These are phyloP conservation scores for Massariosphaeria phaeospora DNA, from an alignment of 495 filamentous ascomycete species.

Conservation along the genomic window DNA sequence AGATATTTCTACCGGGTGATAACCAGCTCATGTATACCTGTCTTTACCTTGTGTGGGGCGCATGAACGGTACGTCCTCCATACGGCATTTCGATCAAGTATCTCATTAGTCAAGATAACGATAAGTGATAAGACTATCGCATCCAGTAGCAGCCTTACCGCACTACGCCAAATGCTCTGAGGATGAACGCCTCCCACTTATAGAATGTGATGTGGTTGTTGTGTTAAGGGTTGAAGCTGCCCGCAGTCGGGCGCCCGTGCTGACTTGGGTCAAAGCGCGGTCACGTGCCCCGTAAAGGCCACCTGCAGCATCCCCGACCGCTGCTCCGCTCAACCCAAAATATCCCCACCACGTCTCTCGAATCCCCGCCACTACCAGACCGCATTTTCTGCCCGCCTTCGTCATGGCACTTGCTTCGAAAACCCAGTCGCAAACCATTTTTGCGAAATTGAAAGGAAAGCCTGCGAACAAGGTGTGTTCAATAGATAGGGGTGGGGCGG, in stretches of 20 bases:
- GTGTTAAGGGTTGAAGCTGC: too few species aligned
- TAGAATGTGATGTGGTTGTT: too few species aligned
- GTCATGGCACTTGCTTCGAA: slow-evolving; percentile 83
- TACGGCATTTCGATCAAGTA: too few species aligned
- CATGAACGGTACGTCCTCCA: too few species aligned
- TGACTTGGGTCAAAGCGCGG: too few species aligned
- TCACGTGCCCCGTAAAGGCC: neutral
- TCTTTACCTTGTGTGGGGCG: neutral
- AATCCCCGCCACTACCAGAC: neutral
- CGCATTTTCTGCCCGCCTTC: neutral
- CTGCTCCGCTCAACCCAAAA: too few species aligned
- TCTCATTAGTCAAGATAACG: too few species aligned
- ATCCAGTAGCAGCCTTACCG: too few species aligned
- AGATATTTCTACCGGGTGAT: neutral
- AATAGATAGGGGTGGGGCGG: neutral
- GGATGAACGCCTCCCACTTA: too few species aligned
- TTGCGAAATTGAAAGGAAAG: slow-evolving; percentile 93
- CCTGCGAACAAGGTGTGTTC: slow-evolving; percentile 81
- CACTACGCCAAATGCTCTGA: too few species aligned
- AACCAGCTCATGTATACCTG: neutral
- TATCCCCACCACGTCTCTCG: slow-evolving; percentile 18
- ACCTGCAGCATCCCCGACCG: neutral
- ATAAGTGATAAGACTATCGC: too few species aligned
- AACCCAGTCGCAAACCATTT: slow-evolving; percentile 91
- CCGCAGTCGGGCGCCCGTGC: too few species aligned